phyloP scores from a whole-genome alignment of 495 filamentous ascomycete species.

The Penicillium diatomitis region DNA sequence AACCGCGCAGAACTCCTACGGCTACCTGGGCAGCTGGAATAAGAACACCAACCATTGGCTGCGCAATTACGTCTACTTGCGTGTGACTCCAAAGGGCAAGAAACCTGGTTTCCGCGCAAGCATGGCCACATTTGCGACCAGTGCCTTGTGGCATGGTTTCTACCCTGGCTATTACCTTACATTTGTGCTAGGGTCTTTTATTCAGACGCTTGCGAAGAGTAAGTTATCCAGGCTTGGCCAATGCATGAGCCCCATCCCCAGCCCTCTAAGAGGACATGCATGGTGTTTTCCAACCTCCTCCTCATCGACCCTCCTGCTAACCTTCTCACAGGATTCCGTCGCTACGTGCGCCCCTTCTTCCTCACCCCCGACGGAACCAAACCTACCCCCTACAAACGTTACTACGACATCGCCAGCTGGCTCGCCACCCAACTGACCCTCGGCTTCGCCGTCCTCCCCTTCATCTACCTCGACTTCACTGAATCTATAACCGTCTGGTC shows the following conservation, averaged over 20 bases:
- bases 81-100: conserved; percentile 89
- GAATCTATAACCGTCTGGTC: conserved; percentile 66
- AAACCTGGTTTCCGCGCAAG: conserved; percentile 95
- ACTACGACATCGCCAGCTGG: conserved; percentile 79
- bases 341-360: conserved; percentile 89
- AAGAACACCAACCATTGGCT: conserved; percentile 98
- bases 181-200: conserved; percentile 79
- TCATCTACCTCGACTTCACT: conserved; percentile 65
- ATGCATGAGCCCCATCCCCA: neutral
- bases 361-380: conserved; percentile 59
- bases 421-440: conserved; percentile 76
- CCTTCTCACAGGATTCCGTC: conserved; percentile 62
- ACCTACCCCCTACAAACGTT: conserved; percentile 61
- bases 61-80: conserved; percentile 89
- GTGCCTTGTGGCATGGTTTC: conserved; percentile 96
- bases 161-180: conserved; percentile 93
- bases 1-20: conserved; percentile 80
- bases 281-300: neutral
- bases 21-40: conserved; percentile 88
- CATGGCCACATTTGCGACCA: conserved; percentile 87
- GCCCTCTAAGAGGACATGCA: neutral
- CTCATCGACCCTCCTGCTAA: neutral
- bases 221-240: conserved; percentile 13
- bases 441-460: conserved; percentile 72
- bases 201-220: conserved; percentile 94